Conservation (phyloP, 2,329 filamentous ascomycete species). For the Aspergillus novofumigatus region DNA sequence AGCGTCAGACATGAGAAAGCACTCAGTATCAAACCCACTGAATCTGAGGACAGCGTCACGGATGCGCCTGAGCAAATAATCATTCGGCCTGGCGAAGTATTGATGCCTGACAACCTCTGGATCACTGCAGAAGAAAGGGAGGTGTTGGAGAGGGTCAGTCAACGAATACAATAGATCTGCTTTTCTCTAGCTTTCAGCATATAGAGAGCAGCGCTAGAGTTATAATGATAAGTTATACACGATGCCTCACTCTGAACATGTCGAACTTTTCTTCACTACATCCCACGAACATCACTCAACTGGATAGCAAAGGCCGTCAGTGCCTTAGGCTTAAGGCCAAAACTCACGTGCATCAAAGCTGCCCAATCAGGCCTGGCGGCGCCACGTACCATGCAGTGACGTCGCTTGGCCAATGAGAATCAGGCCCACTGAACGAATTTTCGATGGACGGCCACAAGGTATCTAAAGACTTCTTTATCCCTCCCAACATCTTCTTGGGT, state of each 20-base stretch:
- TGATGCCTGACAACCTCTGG: constrained; percentile 31
- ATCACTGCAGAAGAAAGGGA: constrained; percentile 30
- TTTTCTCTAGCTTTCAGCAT: not conserved
- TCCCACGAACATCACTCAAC: not conserved
- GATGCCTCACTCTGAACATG: not conserved
- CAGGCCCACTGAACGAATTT: constrained; percentile 26
- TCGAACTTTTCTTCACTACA: too few species aligned
- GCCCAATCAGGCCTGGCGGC: constrained; percentile 19
- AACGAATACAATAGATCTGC: constrained; percentile 24
- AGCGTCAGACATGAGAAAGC: constrained; percentile 13
- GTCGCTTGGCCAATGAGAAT: constrained; percentile 22
- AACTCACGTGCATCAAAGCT: constrained; percentile 15
- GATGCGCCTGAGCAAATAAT: constrained; percentile 25
- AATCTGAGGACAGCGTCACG: constrained; percentile 21
- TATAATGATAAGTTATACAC: not conserved
- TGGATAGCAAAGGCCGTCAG: not conserved
- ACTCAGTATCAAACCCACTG: constrained; percentile 12
- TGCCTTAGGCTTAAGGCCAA: constrained; percentile 10
- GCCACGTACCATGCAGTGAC: constrained; percentile 25
- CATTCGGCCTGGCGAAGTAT: constrained; percentile 26
- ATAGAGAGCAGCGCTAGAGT: not conserved
- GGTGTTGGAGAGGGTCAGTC: constrained; percentile 30
- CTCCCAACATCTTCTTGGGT: constrained; percentile 7
- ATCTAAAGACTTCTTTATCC: constrained; percentile 3
- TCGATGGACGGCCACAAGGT: constrained; percentile 5